Evolutionary conservation across 495 filamentous ascomycete genomes (phyloP).

Genomic region (Corynascus novoguineensis): DNA sequence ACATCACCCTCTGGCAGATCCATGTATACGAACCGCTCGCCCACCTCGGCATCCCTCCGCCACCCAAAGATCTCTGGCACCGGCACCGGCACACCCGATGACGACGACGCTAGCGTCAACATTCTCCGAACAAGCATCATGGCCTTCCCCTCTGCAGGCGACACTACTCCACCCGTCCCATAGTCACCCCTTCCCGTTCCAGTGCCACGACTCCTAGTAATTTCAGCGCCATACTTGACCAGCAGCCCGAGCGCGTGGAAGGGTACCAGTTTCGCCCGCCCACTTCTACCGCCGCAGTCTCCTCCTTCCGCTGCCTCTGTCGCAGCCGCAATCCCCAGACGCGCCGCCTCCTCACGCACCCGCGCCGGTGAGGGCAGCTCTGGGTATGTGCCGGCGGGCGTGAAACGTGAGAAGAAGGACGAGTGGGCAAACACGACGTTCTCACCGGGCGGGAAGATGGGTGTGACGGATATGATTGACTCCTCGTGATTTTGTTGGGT

Average conservation of each 20-base stretch:
- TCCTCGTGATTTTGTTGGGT: neutral
- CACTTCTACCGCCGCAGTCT: neutral
- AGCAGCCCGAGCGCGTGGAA: constrained; percentile 10
- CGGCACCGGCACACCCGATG: neutral
- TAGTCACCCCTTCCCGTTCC: neutral
- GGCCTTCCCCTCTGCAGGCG: constrained; percentile 14
- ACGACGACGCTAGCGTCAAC: neutral
- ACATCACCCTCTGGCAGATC: constrained; percentile 8
- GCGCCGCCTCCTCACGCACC: constrained; percentile 8
- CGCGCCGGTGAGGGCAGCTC: constrained; percentile 17
- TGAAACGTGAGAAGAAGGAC: constrained; percentile 15
- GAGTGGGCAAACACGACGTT: constrained; percentile 27
- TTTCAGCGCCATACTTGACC: constrained; percentile 16
- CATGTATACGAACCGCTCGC: constrained; percentile 18
- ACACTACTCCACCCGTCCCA: neutral
- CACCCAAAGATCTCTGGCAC: constrained; percentile 24
- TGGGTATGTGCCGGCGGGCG: neutral
- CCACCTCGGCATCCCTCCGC: constrained; percentile 12
- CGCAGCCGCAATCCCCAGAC: neutral
- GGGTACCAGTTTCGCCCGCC: neutral
- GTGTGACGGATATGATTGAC: neutral
- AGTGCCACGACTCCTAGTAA: neutral
- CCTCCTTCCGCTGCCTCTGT: no score
- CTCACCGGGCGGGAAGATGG: constrained; percentile 21
- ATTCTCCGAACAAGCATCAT: constrained; percentile 1